Conservation (phyloP, 2,329 filamentous ascomycete genomes). For the Paecilomyces niveus region DNA sequence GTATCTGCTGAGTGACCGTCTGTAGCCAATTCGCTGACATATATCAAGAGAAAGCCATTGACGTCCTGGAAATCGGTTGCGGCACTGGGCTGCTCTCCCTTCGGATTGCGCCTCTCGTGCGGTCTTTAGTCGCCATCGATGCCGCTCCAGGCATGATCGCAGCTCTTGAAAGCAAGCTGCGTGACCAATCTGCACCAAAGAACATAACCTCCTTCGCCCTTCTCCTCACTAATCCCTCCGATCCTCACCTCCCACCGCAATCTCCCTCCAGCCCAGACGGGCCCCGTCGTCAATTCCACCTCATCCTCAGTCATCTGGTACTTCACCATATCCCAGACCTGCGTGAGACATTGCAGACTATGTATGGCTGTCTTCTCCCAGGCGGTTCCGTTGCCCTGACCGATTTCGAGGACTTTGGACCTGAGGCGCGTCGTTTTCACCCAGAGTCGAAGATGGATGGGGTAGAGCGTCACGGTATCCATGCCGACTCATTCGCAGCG, state of each 20-base stretch:
- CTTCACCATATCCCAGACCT: conserved; percentile 50
- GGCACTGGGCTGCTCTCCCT: conserved; percentile 51
- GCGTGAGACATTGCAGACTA: conserved; percentile 34
- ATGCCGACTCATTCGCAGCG: conserved; percentile 31
- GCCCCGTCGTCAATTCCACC: conserved; percentile 39
- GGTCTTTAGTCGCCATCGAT: conserved; percentile 47
- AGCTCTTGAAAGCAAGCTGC: not conserved
- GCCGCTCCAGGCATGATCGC: conserved; percentile 15
- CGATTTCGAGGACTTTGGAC: conserved; percentile 52
- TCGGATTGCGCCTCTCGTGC: conserved; percentile 42
- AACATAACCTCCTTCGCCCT: conserved; percentile 11
- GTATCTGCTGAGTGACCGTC: not conserved
- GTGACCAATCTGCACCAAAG: not conserved
- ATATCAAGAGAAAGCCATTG: conserved; percentile 13
- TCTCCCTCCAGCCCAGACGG: conserved; percentile 19
- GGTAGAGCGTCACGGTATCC: conserved; percentile 50
- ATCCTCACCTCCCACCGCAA: conserved; percentile 33
- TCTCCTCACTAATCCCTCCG: conserved; percentile 45
- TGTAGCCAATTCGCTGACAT: not conserved
- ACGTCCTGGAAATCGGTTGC: conserved; percentile 52
- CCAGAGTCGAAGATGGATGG: conserved; percentile 44
- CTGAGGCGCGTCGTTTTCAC: conserved; percentile 47
- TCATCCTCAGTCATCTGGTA: conserved; percentile 48
- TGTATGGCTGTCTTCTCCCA: conserved; percentile 41
- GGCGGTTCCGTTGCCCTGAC: conserved; percentile 48